Evolutionary conservation across 202 grass and related monocot species (phyloP), one percentile per base, ranked within the genome.

Genomic region (Schoenoplectus tabernaemontani): DNA sequence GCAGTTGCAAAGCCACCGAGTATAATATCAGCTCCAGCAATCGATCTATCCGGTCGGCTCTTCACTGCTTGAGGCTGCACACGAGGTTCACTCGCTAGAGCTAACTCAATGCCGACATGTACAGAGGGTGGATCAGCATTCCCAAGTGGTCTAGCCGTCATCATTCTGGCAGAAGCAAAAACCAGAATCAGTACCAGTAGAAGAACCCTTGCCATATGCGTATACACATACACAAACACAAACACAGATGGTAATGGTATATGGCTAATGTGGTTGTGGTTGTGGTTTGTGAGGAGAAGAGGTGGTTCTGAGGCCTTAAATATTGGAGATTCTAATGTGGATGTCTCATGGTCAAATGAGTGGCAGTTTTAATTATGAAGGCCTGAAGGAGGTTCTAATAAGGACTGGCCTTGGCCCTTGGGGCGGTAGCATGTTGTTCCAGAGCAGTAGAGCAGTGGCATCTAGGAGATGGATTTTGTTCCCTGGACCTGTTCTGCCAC

Each of bases 11-110:
- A 96, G 30, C 88, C 90, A 32, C 67, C 90, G 2, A 96, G 90
- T 84, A 96, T 96, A 54, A 96, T 83, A 22, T 96, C 93, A 3
- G 78, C 86, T n/a, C 90, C 92, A 48, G 92, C 90, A 48, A 87
- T 79, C 0, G 88, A 96, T 24, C 82, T 60, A 78, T 89, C 88
- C 0, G 82, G 79, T 78, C 56, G 57, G 4, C 1, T 81, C 19
- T 79, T 48, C 5, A 9, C 33, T 1, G 19, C 33, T 62, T 71
- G 36, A 4, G 41, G 11, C 33, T 38, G 81, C 48, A 73, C 16
- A 20, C 69, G 53, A 17, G 84, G 77, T 33, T 46, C 70, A 0
- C 59, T 84, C 4, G 23, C 73, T 4, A 88, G 66, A 22, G 83
- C 92, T 9, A 64, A 51, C 32, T 54, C 73, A 5, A 5, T 63